These are phyloP conservation scores for Salmacisia buchloeana DNA, from an alignment of 1,284 basidiomycete genomes.

Conservation along the genomic window DNA sequence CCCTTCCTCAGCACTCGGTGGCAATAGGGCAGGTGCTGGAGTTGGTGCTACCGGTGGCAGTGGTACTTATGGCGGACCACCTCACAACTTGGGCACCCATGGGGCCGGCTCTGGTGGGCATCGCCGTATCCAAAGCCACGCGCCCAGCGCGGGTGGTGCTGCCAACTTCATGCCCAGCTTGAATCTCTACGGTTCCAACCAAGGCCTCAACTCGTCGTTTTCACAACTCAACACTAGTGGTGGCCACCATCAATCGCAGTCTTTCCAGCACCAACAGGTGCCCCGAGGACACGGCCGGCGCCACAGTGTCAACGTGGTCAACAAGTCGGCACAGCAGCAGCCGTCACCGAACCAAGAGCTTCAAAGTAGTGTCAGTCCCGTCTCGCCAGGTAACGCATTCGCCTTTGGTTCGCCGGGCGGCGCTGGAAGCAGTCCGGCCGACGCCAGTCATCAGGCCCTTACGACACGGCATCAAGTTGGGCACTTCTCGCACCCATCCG, in stretches of 20 bases:
- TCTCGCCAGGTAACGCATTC: slow-evolving; percentile 2
- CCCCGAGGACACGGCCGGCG: slow-evolving; percentile 77
- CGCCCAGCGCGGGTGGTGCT: slow-evolving; percentile 58
- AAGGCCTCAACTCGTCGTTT: background rate
- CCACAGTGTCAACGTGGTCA: slow-evolving; percentile 81
- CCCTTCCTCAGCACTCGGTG: slow-evolving; percentile 13
- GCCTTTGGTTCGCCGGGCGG: slow-evolving; percentile 10
- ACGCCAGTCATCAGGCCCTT: background rate
- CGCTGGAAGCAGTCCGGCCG: background rate
- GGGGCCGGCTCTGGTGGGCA: slow-evolving; percentile 60
- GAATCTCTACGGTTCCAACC: slow-evolving; percentile 9
- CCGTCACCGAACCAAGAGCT: slow-evolving; percentile 17
- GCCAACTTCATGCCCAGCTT: background rate
- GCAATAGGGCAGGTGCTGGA: slow-evolving; percentile 5
- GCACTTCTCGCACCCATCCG: slow-evolving; percentile 28
- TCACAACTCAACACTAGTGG: too few relatives aligned
- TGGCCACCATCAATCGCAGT: slow-evolving; percentile 15
- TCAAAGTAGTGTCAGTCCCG: slow-evolving; percentile 5
- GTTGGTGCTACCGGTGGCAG: background rate
- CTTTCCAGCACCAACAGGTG: slow-evolving; percentile 15
- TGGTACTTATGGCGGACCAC: slow-evolving; percentile 17
- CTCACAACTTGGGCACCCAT: background rate
- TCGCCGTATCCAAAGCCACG: slow-evolving; percentile 76
- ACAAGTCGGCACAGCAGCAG: slow-evolving; percentile 46
- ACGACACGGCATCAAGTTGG: slow-evolving; percentile 4